Evolutionary conservation across 73 alveolate species (phyloP), one percentile per base, ranked within the genome.

Genomic region (Paramecium tetraurelia): DNA sequence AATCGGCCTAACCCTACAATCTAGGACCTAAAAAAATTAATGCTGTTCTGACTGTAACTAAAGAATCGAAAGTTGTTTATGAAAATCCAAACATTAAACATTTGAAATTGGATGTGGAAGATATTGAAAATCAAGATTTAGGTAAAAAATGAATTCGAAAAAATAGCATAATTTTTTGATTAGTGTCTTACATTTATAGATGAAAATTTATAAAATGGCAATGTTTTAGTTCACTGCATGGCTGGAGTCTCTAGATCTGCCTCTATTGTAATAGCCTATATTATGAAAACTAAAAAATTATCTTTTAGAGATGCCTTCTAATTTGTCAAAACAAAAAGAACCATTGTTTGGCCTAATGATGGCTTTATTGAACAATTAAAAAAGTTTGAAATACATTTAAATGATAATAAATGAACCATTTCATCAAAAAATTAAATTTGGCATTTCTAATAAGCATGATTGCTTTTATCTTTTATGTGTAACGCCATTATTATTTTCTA

Each of bases 221-320:
- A 84, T 36, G 96, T 98, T 4, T 93, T 98, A 35, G 98, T 96
- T 5, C 99, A 98, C 88, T 96, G 99, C 43, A 95, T 95, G 94
- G 96, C 98, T 46, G 99, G 99, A 7, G 96, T 97, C n/a, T 98
- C 99, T 7, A 75, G 99, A 68, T 92, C 97, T 40, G 96, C 99
- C 4, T 86, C 99, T 0, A 94, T 97, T 68, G 97, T 97, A 0
- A 96, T 95, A 57, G 99, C 99, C 4, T 98, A 95, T 93, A 57
- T 98, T 85, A 96, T 98, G 96, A 90, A 96, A 92, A 95, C 92
- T 36, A 89, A 93, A 89, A 94, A 94, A 57, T 92, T 96, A 97
- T 92, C 93, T 8, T 87, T 95, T 86, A 90, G 77, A 92, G 93
- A 94, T 53, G 99, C 99, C 53, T 92, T 95, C 63, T 71, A 90